Percentiles rank a stretch among this genome's conserved stretches.
These are phyloP conservation scores for Claviceps sp. DNA, from an alignment of 2,329 filamentous ascomycete genomes.

Conservation along the genomic window DNA sequence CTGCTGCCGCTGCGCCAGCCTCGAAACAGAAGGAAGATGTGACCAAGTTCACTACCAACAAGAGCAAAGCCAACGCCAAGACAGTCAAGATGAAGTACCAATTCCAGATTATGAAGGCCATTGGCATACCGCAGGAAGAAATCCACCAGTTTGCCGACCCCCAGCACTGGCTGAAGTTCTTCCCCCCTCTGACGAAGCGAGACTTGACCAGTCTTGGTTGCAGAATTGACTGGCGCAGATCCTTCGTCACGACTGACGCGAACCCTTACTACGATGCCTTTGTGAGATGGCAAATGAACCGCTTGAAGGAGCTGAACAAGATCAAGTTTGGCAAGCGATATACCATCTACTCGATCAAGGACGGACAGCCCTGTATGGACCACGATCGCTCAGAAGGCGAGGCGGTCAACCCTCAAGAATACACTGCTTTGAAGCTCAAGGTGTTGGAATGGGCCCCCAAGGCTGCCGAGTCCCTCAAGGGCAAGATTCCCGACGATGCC, in stretches of 20 bases:
- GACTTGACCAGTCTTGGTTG: constrained; percentile 77
- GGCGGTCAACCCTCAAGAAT: constrained; percentile 66
- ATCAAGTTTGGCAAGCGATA: constrained; percentile 90
- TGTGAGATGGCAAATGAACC: constrained; percentile 93
- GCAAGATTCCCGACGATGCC: constrained; percentile 64
- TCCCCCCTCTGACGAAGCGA: constrained; percentile 47
- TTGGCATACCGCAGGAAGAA: constrained; percentile 76
- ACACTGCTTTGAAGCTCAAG: constrained; percentile 82
- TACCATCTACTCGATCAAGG: constrained; percentile 59
- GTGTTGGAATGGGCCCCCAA: constrained; percentile 78
- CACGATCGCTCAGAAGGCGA: constrained; percentile 34
- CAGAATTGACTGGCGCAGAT: constrained; percentile 83
- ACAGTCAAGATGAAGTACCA: constrained; percentile 89
- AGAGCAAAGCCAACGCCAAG: constrained; percentile 84
- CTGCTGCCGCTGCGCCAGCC: constrained; percentile 27
- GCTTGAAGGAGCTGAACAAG: constrained; percentile 76
- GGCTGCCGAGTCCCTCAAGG: constrained; percentile 56
- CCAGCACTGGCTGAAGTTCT: constrained; percentile 83
- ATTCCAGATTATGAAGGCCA: constrained; percentile 86
- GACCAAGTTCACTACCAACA: constrained; percentile 84
- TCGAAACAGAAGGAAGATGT: constrained; percentile 66
- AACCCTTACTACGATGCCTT: constrained; percentile 97
- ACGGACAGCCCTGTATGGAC: constrained; percentile 33
- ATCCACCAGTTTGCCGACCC: constrained; percentile 90
- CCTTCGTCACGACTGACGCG: constrained; percentile 87